Conservation (phyloP, 805 yeast genomes). For the Komagataella kurtzmanii region DNA sequence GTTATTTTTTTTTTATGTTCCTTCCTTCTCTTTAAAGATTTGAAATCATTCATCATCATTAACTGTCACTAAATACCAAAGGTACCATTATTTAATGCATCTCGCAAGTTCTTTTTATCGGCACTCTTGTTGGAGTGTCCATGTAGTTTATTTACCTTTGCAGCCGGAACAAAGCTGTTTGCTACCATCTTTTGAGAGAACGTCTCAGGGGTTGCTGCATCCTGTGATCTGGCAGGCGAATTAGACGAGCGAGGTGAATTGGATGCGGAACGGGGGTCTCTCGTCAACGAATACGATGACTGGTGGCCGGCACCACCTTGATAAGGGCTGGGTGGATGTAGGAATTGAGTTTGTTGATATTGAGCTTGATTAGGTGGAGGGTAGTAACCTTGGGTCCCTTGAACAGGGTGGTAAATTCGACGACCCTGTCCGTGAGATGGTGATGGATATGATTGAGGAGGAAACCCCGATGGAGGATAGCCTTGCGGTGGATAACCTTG, state of each 20-base stretch:
- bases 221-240: neutral
- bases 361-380: neutral
- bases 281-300: neutral
- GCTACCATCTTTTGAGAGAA: neutral
- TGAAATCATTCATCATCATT: neutral
- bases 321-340: neutral
- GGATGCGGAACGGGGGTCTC: neutral
- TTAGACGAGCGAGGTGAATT: neutral
- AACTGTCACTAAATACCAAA: constrained; percentile 41
- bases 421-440: neutral
- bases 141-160: constrained; percentile 29
- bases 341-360: neutral
- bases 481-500: neutral
- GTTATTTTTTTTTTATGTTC: no score
- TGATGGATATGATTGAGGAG: neutral
- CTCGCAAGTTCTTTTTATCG: constrained; percentile 45
- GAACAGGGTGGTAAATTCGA: neutral
- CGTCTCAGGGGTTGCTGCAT: neutral
- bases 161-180: neutral
- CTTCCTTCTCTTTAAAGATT: no score
- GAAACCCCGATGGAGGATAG: neutral
- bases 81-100: constrained; percentile 50
- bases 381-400: neutral
- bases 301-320: neutral
- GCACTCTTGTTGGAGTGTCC: constrained; percentile 20